phyloP scores from a whole-genome alignment of 2,329 filamentous ascomycete genomes.

The Hypoxylon sp. region DNA sequence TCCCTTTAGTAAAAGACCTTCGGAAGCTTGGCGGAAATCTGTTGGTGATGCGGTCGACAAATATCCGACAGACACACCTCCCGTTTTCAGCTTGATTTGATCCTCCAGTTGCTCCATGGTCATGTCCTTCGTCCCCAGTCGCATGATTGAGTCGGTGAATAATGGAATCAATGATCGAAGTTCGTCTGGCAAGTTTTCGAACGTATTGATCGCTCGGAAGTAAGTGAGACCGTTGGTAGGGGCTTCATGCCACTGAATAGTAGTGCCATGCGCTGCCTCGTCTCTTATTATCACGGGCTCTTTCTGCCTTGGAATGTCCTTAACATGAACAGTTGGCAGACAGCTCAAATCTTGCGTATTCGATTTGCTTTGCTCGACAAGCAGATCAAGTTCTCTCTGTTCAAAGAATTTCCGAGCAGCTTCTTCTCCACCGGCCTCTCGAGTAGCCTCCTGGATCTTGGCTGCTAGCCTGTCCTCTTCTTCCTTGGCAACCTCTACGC shows the following conservation, averaged over 20 bases:
- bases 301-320: slow-evolving; percentile 86
- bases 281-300: slow-evolving; percentile 74
- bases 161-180: slow-evolving; percentile 87
- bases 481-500: slow-evolving; percentile 79
- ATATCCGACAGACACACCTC: slow-evolving; percentile 87
- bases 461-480: slow-evolving; percentile 80
- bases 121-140: slow-evolving; percentile 88
- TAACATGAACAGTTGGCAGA: slow-evolving; percentile 87
- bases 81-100: slow-evolving; percentile 94
- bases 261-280: slow-evolving; percentile 73
- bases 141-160: slow-evolving; percentile 93
- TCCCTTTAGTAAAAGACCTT: slow-evolving; percentile 87
- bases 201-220: slow-evolving; percentile 87
- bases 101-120: slow-evolving; percentile 97
- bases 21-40: slow-evolving; percentile 77
- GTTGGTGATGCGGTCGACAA: slow-evolving; percentile 84
- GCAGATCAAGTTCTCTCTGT: slow-evolving; percentile 82
- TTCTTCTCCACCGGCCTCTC: slow-evolving; percentile 77
- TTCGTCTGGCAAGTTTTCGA: slow-evolving; percentile 86
- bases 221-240: slow-evolving; percentile 97
- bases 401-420: slow-evolving; percentile 80
- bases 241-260: slow-evolving; percentile 91
- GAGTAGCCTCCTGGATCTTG: slow-evolving; percentile 80
- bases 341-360: slow-evolving; percentile 88
- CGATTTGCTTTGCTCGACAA: slow-evolving; percentile 86